A percentile compares a stretch with the other conserved stretches of the same genome.
These are phyloP conservation scores for Beauveria brongniartii DNA, from an alignment of 2,329 filamentous ascomycete genomes.

Conservation along the genomic window DNA sequence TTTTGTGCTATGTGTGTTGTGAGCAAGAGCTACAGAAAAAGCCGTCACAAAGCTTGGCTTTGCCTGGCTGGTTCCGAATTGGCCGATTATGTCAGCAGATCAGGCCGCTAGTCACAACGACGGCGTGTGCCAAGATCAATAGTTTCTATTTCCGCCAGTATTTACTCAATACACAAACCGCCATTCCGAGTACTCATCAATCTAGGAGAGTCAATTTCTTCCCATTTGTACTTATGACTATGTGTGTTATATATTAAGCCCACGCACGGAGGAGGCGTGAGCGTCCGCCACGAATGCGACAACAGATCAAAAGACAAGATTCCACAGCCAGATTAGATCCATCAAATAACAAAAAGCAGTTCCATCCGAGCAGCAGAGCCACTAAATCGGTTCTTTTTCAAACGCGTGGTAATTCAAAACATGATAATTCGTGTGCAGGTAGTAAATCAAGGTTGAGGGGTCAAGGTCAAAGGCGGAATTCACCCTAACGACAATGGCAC, in stretches of 20 bases:
- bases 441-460: neutral
- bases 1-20: neutral
- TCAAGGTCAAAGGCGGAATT: neutral
- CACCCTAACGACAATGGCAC: neutral
- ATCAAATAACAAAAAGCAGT: neutral
- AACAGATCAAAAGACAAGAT: neutral
- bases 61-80: neutral
- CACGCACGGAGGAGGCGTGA: neutral
- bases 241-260: slow-evolving; percentile 12
- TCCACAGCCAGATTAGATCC: slow-evolving; percentile 5
- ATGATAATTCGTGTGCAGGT: neutral
- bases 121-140: no score
- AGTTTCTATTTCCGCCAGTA: no score
- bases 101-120: neutral
- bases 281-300: slow-evolving; percentile 5
- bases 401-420: neutral
- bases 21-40: neutral
- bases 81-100: slow-evolving; percentile 1
- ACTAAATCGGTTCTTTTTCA: slow-evolving; percentile 3
- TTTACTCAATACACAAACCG: no score
- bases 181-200: no score
- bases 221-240: slow-evolving; percentile 12
- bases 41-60: neutral
- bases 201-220: neutral
- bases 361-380: neutral